Evolutionary conservation across 1,284 basidiomycete species (phyloP).

Genomic region (Marasmius oreades): DNA sequence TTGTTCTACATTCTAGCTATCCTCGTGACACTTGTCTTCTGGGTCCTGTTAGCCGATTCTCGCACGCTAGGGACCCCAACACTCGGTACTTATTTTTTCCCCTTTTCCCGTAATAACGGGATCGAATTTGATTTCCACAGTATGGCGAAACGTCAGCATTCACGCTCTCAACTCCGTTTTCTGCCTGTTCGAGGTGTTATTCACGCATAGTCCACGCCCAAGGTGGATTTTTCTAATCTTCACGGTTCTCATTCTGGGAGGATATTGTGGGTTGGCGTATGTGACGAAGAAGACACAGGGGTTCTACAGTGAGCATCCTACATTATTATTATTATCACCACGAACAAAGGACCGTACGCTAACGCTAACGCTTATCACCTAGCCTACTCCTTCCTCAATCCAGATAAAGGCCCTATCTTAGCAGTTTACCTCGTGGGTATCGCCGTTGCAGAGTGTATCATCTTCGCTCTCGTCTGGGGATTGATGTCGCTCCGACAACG

Average conservation of each 20-base stretch:
- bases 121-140: constrained; percentile 24
- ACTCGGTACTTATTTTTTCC: constrained; percentile 28
- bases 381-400: neutral
- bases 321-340: neutral
- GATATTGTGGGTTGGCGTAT: constrained; percentile 66
- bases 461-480: constrained; percentile 41
- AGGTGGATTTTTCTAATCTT: constrained; percentile 52
- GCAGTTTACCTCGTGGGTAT: constrained; percentile 57
- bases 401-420: constrained; percentile 22
- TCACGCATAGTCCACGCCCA: constrained; percentile 47
- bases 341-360: neutral
- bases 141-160: constrained; percentile 57
- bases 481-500: constrained; percentile 30
- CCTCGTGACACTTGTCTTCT: constrained; percentile 65
- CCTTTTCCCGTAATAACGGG: neutral
- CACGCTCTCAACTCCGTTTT: constrained; percentile 62
- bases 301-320: constrained; percentile 52
- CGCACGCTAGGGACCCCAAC: constrained; percentile 38
- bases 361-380: neutral
- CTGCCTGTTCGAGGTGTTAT: constrained; percentile 54
- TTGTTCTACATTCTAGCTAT: constrained; percentile 42
- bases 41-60: constrained; percentile 50
- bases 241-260: constrained; percentile 45
- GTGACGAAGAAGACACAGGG: constrained; percentile 55
- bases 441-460: constrained; percentile 37